phyloP scores from a whole-genome alignment of 305 asterid genomes.

The Solanum hybrid region DNA sequence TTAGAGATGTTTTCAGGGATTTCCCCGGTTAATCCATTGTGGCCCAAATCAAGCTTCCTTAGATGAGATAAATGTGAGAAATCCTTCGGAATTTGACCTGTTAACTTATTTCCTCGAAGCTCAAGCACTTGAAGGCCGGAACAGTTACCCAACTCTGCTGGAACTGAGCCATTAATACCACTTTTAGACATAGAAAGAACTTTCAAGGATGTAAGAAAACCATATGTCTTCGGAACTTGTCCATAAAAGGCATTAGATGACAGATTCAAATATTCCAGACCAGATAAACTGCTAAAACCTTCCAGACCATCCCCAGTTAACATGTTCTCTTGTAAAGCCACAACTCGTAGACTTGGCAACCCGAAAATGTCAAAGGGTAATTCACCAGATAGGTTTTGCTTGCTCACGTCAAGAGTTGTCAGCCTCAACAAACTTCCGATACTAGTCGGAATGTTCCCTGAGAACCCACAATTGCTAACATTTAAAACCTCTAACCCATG shows the following conservation, averaged over 20 bases:
- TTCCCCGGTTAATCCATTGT: slow-evolving; percentile 39
- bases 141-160: slow-evolving; percentile 53
- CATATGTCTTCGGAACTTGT: slow-evolving; percentile 51
- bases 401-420: slow-evolving; percentile 54
- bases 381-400: slow-evolving; percentile 63
- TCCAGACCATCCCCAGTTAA: slow-evolving; percentile 63
- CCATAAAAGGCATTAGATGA: slow-evolving; percentile 56
- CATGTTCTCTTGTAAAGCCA: slow-evolving; percentile 55
- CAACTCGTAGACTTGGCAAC: slow-evolving; percentile 50
- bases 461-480: slow-evolving; percentile 60
- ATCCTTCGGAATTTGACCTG: slow-evolving; percentile 43
- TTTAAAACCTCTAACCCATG: slow-evolving; percentile 45
- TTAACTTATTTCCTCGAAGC: slow-evolving; percentile 34
- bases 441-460: slow-evolving; percentile 46
- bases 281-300: slow-evolving; percentile 77
- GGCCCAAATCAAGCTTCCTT: slow-evolving; percentile 60
- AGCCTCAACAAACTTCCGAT: slow-evolving; percentile 51
- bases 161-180: slow-evolving; percentile 39
- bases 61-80: slow-evolving; percentile 41
- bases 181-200: slow-evolving; percentile 50
- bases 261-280: slow-evolving; percentile 57
- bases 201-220: slow-evolving; percentile 44
- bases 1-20: slow-evolving; percentile 50
- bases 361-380: slow-evolving; percentile 71
- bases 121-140: slow-evolving; percentile 49